A percentile compares a stretch with the other conserved stretches of the same genome.
phyloP scores from a whole-genome alignment of 1,284 basidiomycete species.

The Chalciporus sp. region DNA sequence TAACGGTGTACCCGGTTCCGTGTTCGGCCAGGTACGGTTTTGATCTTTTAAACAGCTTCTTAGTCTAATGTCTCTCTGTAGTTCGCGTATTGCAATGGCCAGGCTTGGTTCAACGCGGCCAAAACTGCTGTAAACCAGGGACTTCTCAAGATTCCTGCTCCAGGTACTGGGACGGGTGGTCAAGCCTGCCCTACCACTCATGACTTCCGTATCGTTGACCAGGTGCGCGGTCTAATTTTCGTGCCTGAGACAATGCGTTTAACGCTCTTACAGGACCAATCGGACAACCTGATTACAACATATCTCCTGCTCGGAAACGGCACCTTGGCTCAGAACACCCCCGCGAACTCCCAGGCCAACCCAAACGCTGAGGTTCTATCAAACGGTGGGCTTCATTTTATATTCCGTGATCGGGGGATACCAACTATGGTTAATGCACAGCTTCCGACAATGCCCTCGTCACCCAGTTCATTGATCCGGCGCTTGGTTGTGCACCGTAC shows the following conservation, averaged over 20 bases:
- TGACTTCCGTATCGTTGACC: conserved; percentile 31
- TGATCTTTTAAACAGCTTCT: not conserved
- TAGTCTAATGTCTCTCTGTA: not conserved
- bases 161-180: conserved; percentile 19
- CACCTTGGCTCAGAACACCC: conserved; percentile 30
- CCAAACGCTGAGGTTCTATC: conserved; percentile 25
- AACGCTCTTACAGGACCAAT: conserved; percentile 25
- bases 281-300: conserved; percentile 30
- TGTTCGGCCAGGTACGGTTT: conserved; percentile 26
- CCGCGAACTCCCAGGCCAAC: conserved; percentile 27
- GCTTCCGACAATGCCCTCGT: conserved; percentile 31
- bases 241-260: not conserved
- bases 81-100: conserved; percentile 28
- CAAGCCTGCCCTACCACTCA: conserved; percentile 30
- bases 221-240: conserved; percentile 6
- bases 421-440: not conserved
- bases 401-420: not conserved
- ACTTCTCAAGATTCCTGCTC: conserved; percentile 20
- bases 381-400: conserved; percentile 17
- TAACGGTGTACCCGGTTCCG: conserved; percentile 23
- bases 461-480: conserved; percentile 25
- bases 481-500: conserved; percentile 25
- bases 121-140: conserved; percentile 21
- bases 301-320: conserved; percentile 26
- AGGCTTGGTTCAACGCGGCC: conserved; percentile 25